phyloP scores from a whole-genome alignment of 129 eudicot genomes.

The Escallonia herrerae region DNA sequence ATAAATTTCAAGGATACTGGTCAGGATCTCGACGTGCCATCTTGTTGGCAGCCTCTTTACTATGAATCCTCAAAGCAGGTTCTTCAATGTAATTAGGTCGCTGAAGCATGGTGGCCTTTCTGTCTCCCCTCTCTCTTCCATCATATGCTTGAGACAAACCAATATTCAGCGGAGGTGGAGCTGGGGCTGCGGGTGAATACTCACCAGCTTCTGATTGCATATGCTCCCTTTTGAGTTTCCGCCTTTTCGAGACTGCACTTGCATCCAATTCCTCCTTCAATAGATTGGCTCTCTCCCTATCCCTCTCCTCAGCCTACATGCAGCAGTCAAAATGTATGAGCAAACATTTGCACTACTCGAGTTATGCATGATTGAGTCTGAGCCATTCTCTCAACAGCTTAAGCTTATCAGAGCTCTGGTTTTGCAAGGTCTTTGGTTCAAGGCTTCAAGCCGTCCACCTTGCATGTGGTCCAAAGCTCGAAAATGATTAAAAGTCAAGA shows the following conservation, averaged over 20 bases:
- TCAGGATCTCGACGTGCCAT: constrained; percentile 79
- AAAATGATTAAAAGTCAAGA: no score
- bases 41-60: constrained; percentile 65
- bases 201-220: constrained; percentile 75
- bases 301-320: constrained; percentile 71
- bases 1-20: constrained; percentile 56
- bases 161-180: constrained; percentile 54
- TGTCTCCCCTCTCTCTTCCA: constrained; percentile 70
- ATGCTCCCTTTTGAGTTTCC: constrained; percentile 89
- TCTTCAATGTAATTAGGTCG: constrained; percentile 75
- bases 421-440: no score
- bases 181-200: constrained; percentile 58
- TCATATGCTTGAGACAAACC: constrained; percentile 59
- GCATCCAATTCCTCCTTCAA: constrained; percentile 73
- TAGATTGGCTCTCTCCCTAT: constrained; percentile 53
- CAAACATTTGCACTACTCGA: background rate
- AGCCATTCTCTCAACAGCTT: no score
- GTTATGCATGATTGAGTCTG: no score
- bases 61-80: constrained; percentile 56
- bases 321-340: constrained; percentile 5
- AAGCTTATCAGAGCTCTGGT: no score
- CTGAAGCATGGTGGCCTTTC: constrained; percentile 59
- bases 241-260: constrained; percentile 64
- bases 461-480: no score
- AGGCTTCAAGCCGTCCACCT: no score